Evolutionary conservation across 768 basidiomycete genomes (phyloP).

Genomic region (Aureoboletus auriporus): DNA sequence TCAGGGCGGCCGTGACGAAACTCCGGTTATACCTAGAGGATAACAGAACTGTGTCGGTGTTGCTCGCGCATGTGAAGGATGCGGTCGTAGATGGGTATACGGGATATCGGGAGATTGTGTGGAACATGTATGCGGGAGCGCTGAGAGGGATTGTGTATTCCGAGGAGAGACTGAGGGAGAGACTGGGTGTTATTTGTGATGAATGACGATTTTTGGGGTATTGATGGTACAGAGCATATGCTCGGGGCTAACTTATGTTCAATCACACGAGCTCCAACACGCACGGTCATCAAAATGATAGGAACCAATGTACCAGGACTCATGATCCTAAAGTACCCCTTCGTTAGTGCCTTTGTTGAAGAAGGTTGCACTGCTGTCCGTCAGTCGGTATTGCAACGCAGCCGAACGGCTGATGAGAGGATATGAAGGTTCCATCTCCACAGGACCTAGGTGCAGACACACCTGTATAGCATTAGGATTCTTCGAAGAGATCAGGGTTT

Average conservation of each 20-base stretch:
- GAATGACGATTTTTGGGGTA: constrained; percentile 3
- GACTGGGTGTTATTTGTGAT: constrained; percentile 36
- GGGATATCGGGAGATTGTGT: constrained; percentile 63
- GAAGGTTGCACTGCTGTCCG: constrained; percentile 60
- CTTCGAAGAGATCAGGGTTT: background rate
- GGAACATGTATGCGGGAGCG: constrained; percentile 42
- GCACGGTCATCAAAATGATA: no score
- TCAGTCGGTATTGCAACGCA: constrained; percentile 69
- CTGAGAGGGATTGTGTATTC: constrained; percentile 33
- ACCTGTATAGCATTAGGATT: constrained; percentile 37
- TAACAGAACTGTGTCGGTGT: constrained; percentile 68
- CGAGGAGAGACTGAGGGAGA: constrained; percentile 35
- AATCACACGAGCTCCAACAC: no score
- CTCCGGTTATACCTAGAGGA: constrained; percentile 80
- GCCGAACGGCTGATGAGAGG: constrained; percentile 45
- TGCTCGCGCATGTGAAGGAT: constrained; percentile 74
- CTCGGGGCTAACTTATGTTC: no score
- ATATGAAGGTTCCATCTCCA: constrained; percentile 29
- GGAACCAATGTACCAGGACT: no score
- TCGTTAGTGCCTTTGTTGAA: constrained; percentile 71
- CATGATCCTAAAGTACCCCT: constrained; percentile 48
- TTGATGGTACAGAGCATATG: no score
- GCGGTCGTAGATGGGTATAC: constrained; percentile 73
- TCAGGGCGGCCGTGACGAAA: constrained; percentile 51
- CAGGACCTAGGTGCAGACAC: constrained; percentile 57